Percentiles rank a stretch among this genome's conserved stretches.
Evolutionary conservation across 306 rosid genomes (phyloP).

Genomic region (Quercus dentata): DNA sequence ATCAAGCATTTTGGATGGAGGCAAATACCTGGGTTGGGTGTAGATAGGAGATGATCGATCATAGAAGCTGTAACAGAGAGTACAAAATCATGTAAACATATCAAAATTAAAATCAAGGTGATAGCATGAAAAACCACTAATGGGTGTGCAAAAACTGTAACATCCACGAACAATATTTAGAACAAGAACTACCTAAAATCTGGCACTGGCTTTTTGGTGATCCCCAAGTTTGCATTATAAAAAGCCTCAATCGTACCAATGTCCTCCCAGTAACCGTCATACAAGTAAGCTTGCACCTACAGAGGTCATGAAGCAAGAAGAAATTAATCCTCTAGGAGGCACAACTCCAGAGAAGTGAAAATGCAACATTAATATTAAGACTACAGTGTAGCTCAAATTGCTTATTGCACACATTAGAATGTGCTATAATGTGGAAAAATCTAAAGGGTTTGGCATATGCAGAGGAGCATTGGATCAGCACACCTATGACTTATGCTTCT

Average conservation of each 20-base stretch:
- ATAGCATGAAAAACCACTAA: slow-evolving; percentile 10
- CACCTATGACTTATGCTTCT: not conserved
- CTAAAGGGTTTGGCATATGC: not conserved
- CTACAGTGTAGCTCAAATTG: not conserved
- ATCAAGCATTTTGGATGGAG: slow-evolving; percentile 99
- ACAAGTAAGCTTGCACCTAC: slow-evolving; percentile 95
- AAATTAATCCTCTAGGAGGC: slow-evolving; percentile 11
- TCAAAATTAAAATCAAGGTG: slow-evolving; percentile 4
- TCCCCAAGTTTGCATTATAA: slow-evolving; percentile 94
- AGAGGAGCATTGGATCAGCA: not conserved
- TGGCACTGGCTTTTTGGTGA: slow-evolving; percentile 94
- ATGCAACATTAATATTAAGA: not conserved
- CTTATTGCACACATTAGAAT: not conserved
- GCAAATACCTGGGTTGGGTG: slow-evolving; percentile 96
- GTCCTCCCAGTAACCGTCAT: slow-evolving; percentile 99
- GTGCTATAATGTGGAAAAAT: not conserved
- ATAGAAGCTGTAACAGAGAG: slow-evolving; percentile 64
- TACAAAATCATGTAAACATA: slow-evolving; percentile 8
- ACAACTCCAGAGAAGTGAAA: not conserved
- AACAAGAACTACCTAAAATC: slow-evolving; percentile 69
- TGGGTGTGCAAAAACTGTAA: not conserved
- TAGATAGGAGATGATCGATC: slow-evolving; percentile 98
- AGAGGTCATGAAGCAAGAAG: slow-evolving; percentile 8
- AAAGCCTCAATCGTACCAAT: slow-evolving; percentile 99
- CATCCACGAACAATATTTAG: slow-evolving; percentile 2